Percentiles rank a stretch among this genome's conserved stretches.
Conservation (phyloP, 495 filamentous ascomycete species). For the Trichocladium antarcticum region DNA sequence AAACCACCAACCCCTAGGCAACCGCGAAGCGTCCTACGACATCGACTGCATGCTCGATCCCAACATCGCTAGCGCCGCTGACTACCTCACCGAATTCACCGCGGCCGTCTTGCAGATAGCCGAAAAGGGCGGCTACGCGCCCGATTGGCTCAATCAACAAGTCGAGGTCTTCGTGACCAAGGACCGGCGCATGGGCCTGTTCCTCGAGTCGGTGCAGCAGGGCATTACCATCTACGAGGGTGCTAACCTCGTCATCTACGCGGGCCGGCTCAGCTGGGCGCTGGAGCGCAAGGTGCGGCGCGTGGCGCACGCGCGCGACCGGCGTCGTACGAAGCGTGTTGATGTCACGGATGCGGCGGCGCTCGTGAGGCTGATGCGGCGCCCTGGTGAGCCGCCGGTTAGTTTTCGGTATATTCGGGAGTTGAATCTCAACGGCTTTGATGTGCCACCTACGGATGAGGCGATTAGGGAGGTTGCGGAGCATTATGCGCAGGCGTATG, state of each 20-base stretch:
- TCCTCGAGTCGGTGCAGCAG: slow-evolving; percentile 3
- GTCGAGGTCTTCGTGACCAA: neutral
- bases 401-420: neutral
- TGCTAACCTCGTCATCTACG: slow-evolving; percentile 1
- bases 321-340: neutral
- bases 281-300: slow-evolving; percentile 3
- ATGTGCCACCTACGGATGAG: neutral
- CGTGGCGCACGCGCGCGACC: neutral
- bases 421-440: neutral
- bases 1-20: no score
- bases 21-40: neutral
- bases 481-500: neutral
- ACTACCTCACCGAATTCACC: neutral
- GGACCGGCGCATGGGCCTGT: neutral
- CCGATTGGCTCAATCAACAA: neutral
- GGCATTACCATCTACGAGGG: slow-evolving; percentile 4
- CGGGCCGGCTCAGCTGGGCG: neutral
- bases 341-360: neutral
- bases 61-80: neutral
- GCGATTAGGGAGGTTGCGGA: neutral
- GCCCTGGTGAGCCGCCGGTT: neutral
- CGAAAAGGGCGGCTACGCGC: neutral
- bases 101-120: neutral
- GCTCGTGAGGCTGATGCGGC: neutral
- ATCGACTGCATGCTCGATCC: slow-evolving; percentile 4